These are phyloP conservation scores for Symbiodinium pilosum DNA, from an alignment of 73 alveolate genomes.

Conservation along the genomic window DNA sequence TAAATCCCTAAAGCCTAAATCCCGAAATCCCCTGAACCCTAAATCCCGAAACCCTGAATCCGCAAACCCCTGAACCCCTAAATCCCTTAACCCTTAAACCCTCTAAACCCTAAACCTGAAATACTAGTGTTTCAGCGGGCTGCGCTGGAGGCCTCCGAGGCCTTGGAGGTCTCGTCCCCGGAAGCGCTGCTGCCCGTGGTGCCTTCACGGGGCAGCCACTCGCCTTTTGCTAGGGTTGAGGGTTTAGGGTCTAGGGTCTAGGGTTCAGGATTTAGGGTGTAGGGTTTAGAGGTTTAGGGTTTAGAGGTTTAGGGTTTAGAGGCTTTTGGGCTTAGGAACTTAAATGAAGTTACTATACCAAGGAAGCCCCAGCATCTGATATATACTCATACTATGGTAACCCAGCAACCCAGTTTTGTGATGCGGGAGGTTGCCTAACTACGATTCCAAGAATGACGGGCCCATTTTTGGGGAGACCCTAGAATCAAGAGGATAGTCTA, in stretches of 20 bases:
- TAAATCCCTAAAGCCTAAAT: no score
- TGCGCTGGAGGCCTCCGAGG: slow-evolving; percentile 30
- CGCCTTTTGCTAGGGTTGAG: not conserved
- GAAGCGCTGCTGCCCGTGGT: slow-evolving; percentile 15
- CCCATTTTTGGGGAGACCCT: no score
- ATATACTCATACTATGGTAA: no score
- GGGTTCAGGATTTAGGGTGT: not conserved
- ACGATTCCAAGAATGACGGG: no score
- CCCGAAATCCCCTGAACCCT: no score
- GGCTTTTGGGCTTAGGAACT: not conserved
- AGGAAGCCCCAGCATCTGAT: no score
- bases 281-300: not conserved
- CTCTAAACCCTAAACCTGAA: not conserved
- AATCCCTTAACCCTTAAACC: not conserved
- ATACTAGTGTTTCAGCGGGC: not conserved
- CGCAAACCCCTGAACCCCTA: not conserved
- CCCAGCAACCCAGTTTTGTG: no score
- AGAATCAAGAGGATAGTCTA: no score
- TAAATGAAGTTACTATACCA: no score
- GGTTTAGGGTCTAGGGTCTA: not conserved
- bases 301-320: not conserved
- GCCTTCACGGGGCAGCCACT: slow-evolving; percentile 65
- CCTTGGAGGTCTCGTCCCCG: not conserved
- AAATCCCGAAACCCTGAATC: no score
- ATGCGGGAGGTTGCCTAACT: no score